These are phyloP conservation scores for Ophiostoma himal-ulmi DNA, from an alignment of 2,329 filamentous ascomycete species.

Conservation along the genomic window DNA sequence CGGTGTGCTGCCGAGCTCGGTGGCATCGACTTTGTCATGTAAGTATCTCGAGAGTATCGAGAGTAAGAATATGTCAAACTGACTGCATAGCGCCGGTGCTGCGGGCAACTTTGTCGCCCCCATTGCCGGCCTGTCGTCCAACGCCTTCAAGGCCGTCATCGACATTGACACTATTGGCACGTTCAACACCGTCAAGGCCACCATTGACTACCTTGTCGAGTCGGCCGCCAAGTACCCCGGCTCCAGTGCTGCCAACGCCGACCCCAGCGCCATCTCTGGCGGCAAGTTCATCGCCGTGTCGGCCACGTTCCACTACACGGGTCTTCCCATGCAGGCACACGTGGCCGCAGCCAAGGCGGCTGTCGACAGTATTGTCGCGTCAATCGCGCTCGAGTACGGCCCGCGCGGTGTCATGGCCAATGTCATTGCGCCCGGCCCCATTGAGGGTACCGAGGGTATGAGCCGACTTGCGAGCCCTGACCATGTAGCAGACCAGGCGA, in stretches of 20 bases:
- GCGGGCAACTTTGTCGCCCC: slow-evolving; percentile 93
- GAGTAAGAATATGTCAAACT: background rate
- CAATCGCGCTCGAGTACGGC: slow-evolving; percentile 81
- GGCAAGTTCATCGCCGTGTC: slow-evolving; percentile 87
- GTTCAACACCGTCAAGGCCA: slow-evolving; percentile 92
- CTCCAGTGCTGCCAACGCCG: slow-evolving; percentile 46
- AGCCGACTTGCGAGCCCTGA: slow-evolving; percentile 48
- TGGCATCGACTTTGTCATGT: slow-evolving; percentile 89
- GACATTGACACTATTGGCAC: slow-evolving; percentile 94
- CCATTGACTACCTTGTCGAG: slow-evolving; percentile 70
- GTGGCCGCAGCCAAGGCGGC: slow-evolving; percentile 88
- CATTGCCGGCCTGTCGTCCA: slow-evolving; percentile 71
- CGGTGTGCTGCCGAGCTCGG: slow-evolving; percentile 77
- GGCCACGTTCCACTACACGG: slow-evolving; percentile 86
- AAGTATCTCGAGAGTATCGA: slow-evolving; percentile 31
- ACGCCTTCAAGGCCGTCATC: slow-evolving; percentile 92
- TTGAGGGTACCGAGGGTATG: slow-evolving; percentile 78
- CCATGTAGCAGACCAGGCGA: slow-evolving; percentile 19
- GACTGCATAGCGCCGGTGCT: slow-evolving; percentile 65
- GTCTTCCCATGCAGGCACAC: slow-evolving; percentile 78
- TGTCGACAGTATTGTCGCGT: slow-evolving; percentile 76
- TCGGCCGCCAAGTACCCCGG: slow-evolving; percentile 49
- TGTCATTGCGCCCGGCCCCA: slow-evolving; percentile 80
- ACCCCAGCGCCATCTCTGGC: slow-evolving; percentile 45
- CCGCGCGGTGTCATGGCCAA: slow-evolving; percentile 83